A percentile compares a stretch with the other conserved stretches of the same genome.
phyloP scores from a whole-genome alignment of 805 yeast genomes.

The Kuraishia floccosa region DNA sequence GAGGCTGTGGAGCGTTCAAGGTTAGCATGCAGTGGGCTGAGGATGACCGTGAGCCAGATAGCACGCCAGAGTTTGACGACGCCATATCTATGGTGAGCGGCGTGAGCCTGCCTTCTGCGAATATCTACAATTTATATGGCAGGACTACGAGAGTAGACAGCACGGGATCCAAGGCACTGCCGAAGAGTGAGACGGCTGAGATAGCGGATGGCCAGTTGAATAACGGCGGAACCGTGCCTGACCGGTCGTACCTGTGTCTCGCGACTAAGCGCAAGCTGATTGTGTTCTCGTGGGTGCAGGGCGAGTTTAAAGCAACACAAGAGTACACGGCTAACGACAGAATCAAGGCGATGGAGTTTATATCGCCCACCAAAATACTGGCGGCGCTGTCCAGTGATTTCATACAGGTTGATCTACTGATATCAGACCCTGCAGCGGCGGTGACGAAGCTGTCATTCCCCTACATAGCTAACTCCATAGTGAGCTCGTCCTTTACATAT shows the following conservation, averaged over 20 bases:
- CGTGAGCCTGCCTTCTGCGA: background rate
- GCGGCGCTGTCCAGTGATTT: constrained; percentile 14
- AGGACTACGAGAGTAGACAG: too few relatives aligned
- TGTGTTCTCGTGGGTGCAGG: constrained; percentile 11
- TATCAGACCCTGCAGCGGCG: constrained; percentile 3
- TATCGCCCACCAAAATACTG: constrained; percentile 11
- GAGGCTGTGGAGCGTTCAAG: background rate
- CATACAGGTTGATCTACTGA: constrained; percentile 4
- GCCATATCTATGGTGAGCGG: background rate
- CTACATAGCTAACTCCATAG: constrained; percentile 4
- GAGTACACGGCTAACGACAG: constrained; percentile 15
- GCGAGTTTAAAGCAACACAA: constrained; percentile 10
- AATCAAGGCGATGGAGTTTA: constrained; percentile 12
- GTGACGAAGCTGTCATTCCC: constrained; percentile 3
- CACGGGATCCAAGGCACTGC: constrained; percentile 1
- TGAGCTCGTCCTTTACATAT: constrained; percentile 5
- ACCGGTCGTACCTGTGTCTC: constrained; percentile 5
- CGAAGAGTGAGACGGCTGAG: background rate
- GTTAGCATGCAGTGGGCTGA: background rate
- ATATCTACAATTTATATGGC: too few relatives aligned
- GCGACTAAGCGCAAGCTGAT: constrained; percentile 11
- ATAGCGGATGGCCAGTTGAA: background rate
- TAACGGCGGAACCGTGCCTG: background rate
- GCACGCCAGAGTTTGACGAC: background rate
- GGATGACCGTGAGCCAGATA: background rate